phyloP scores from a whole-genome alignment of 495 filamentous ascomycete genomes.

The Evansstolkia leycettana region DNA sequence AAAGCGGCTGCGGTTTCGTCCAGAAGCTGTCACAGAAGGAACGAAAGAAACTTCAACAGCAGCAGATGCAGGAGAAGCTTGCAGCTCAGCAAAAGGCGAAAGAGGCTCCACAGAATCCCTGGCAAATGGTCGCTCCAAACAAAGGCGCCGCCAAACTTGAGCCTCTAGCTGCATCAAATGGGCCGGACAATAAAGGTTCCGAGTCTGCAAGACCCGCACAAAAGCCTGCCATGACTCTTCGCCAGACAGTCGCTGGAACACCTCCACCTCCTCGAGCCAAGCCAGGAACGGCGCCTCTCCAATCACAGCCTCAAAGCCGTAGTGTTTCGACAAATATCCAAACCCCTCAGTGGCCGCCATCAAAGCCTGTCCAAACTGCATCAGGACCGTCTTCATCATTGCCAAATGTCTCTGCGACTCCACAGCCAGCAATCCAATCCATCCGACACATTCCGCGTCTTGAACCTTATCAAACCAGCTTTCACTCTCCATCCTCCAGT shows the following conservation, averaged over 20 bases:
- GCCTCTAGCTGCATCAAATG: slow-evolving; percentile 13
- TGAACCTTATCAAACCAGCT: slow-evolving; percentile 24
- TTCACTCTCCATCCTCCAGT: slow-evolving; percentile 35
- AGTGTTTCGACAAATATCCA: slow-evolving; percentile 14
- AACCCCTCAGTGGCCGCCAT: slow-evolving; percentile 10
- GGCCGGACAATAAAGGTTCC: slow-evolving; percentile 5
- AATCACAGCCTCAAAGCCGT: slow-evolving; percentile 10
- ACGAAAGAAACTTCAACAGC: slow-evolving; percentile 68
- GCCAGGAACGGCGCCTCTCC: slow-evolving; percentile 15
- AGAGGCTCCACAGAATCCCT: slow-evolving; percentile 48
- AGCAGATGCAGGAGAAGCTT: slow-evolving; percentile 44
- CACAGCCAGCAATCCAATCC: slow-evolving; percentile 31
- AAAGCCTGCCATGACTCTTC: slow-evolving; percentile 46
- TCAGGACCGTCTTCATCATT: slow-evolving; percentile 8
- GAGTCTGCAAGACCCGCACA: slow-evolving; percentile 18
- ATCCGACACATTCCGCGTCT: slow-evolving; percentile 34
- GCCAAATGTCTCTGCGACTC: slow-evolving; percentile 11
- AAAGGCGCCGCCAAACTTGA: slow-evolving; percentile 8
- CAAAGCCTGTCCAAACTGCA: slow-evolving; percentile 7
- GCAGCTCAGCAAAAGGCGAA: slow-evolving; percentile 34
- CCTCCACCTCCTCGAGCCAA: slow-evolving; percentile 19
- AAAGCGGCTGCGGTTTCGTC: slow-evolving; percentile 20
- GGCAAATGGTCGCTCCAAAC: slow-evolving; percentile 44
- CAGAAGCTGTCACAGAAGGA: slow-evolving; percentile 80
- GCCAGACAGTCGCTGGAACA: slow-evolving; percentile 48